These are phyloP conservation scores for Backusella liffmaniae DNA, from an alignment of 192 early-diverging fungal genomes.

Conservation along the genomic window DNA sequence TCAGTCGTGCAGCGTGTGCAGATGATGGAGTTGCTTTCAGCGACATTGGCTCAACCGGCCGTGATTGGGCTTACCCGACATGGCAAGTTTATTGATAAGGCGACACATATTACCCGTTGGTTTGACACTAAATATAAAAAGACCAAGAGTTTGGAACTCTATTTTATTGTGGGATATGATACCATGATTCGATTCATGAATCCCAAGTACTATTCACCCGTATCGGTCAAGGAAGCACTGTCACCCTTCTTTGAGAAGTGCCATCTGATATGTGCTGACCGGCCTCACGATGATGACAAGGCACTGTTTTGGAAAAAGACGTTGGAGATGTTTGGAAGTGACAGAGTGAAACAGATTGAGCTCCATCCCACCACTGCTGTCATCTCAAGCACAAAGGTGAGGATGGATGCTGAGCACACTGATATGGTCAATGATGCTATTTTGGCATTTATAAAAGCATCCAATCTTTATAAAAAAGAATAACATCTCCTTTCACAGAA, in stretches of 20 bases:
- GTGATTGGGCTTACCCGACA: slow-evolving; percentile 58
- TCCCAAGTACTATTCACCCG: slow-evolving; percentile 67
- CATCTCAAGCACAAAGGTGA: slow-evolving; percentile 27
- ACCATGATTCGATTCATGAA: slow-evolving; percentile 76
- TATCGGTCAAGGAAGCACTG: slow-evolving; percentile 39
- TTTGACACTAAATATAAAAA: neutral
- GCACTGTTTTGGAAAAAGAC: slow-evolving; percentile 23
- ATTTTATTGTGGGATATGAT: slow-evolving; percentile 82
- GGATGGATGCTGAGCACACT: neutral
- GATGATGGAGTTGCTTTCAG: slow-evolving; percentile 69
- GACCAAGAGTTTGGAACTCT: slow-evolving; percentile 25
- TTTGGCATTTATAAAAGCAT: neutral
- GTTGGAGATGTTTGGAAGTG: neutral
- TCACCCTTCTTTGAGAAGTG: slow-evolving; percentile 55
- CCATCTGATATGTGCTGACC: slow-evolving; percentile 47
- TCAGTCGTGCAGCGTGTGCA: slow-evolving; percentile 59
- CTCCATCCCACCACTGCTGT: neutral
- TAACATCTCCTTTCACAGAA: neutral
- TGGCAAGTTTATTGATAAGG: slow-evolving; percentile 73
- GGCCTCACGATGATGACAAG: slow-evolving; percentile 32
- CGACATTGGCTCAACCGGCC: slow-evolving; percentile 33
- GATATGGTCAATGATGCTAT: neutral
- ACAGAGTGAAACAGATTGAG: slow-evolving; percentile 9
- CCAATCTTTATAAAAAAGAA: slow-evolving; percentile 6
- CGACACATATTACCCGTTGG: slow-evolving; percentile 37